These are phyloP conservation scores for Anethum foeniculum DNA, from an alignment of 140 eudicot species.

Conservation along the genomic window DNA sequence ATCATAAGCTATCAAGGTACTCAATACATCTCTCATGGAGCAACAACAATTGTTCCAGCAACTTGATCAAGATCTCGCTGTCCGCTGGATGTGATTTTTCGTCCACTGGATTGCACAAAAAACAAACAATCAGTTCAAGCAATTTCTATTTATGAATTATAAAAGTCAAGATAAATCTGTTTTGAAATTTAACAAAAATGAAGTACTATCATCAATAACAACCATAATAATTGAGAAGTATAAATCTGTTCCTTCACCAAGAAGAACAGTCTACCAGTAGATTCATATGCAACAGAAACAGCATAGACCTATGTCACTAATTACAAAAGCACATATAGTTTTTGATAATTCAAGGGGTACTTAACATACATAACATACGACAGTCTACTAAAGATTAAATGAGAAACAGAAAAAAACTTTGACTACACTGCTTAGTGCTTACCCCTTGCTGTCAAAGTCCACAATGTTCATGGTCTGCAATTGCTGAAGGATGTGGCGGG, in stretches of 20 bases:
- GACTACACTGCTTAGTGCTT: slow-evolving; percentile 11
- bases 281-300: neutral
- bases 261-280: neutral
- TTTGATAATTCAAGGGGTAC: neutral
- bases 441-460: slow-evolving; percentile 68
- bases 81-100: slow-evolving; percentile 65
- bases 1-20: neutral
- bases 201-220: neutral
- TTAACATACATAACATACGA: neutral
- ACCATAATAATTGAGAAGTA: neutral
- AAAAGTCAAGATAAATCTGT: neutral
- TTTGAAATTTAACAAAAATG: neutral
- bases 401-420: neutral
- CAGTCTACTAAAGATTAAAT: neutral
- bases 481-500: slow-evolving; percentile 77
- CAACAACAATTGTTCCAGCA: slow-evolving; percentile 55
- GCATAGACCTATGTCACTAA: neutral
- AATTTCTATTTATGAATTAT: neutral
- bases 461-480: slow-evolving; percentile 56
- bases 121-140: neutral
- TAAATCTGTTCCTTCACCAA: neutral
- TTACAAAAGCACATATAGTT: neutral
- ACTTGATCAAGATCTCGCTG: slow-evolving; percentile 79
- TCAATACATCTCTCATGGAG: slow-evolving; percentile 23
- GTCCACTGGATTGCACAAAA: slow-evolving; percentile 35